Base-by-base conservation (phyloP, 139 green algal genomes). In the Coelastrella sp. region DNA sequence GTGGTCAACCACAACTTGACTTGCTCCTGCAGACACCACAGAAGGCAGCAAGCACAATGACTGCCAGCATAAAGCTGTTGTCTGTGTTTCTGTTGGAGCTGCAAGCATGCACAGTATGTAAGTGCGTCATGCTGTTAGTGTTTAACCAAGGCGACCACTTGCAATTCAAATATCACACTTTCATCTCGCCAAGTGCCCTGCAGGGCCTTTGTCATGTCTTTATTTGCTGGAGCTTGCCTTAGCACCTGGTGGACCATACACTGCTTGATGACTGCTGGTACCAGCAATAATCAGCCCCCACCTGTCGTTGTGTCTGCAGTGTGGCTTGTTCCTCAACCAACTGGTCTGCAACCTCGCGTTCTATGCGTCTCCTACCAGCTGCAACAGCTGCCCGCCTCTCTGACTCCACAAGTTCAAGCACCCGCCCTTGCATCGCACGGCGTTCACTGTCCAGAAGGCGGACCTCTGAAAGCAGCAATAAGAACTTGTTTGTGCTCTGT, bases 401-500 rank as follows among this genome's bases (percentile, higher is more conserved):
- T 17, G 21, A n/a, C 48, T 90, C 87, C 41, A 90, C 40, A 19
- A 66, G 73, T 5, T 86, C 77, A 50, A 72, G 37, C 82, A 90
- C 82, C 7, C 50, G 69, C n/a, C 40, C 57, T 30, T 81, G 76
- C 87, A 90, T 90, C 34, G 63, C 53, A 23, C 50, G 38, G 27
- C 87, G 82, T 77, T 88, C 86, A 37, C 83, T 60, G 37, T 86
- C 83, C 35, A 88, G 60, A 35, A 90, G 60, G 38, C 71, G 82
- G 25, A 25, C 45, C 81, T 87, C 81, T 87, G 81, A 51, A 73
- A 9, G 6, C 30, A 64, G 53, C 27, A 27, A n/a, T n/a, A n/a
- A n/a, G n/a, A n/a, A n/a, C n/a, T n/a, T n/a, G n/a, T n/a, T n/a
- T n/a, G n/a, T n/a, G n/a, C n/a, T n/a, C n/a, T n/a, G n/a, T n/a